phyloP scores from a whole-genome alignment of 202 grass and related monocot genomes.

The Schoenoplectus tabernaemontani region DNA sequence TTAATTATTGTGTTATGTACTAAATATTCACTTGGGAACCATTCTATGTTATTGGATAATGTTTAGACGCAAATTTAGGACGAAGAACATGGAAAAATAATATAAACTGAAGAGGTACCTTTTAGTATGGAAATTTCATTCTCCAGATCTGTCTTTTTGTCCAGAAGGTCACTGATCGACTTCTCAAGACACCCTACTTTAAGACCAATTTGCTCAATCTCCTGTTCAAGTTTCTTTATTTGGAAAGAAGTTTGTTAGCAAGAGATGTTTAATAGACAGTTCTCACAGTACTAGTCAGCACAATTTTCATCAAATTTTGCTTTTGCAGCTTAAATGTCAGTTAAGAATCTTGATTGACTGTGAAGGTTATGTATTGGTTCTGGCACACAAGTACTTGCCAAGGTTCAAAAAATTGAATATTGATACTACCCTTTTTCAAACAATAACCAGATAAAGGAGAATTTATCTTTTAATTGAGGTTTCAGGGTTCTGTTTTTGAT shows the following conservation, averaged over 20 bases:
- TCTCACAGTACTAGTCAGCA: not conserved
- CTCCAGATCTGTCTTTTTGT: conserved; percentile 9
- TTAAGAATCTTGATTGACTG: not conserved
- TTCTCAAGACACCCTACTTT: conserved; percentile 2
- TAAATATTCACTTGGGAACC: not conserved
- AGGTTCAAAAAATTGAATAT: not conserved
- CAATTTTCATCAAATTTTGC: not conserved
- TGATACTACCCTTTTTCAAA: not conserved
- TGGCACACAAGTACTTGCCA: not conserved
- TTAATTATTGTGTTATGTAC: not conserved
- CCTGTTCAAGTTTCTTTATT: conserved; percentile 19
- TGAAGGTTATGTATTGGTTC: not conserved
- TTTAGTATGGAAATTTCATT: conserved; percentile 20
- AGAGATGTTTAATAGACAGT: not conserved
- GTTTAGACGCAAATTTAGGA: not conserved
- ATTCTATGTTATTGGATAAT: not conserved
- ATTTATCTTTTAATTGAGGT: not conserved
- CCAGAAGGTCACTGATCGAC: not conserved
- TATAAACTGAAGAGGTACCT: conserved; percentile 26
- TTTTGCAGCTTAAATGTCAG: conserved; percentile 11
- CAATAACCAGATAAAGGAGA: not conserved
- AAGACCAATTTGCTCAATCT: conserved; percentile 1
- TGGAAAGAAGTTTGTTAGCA: not conserved
- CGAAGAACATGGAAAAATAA: not conserved
- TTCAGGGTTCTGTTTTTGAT: not conserved